Evolutionary conservation across 78 protist genomes (phyloP).

Genomic region (Dictyostelium firmibasis): DNA sequence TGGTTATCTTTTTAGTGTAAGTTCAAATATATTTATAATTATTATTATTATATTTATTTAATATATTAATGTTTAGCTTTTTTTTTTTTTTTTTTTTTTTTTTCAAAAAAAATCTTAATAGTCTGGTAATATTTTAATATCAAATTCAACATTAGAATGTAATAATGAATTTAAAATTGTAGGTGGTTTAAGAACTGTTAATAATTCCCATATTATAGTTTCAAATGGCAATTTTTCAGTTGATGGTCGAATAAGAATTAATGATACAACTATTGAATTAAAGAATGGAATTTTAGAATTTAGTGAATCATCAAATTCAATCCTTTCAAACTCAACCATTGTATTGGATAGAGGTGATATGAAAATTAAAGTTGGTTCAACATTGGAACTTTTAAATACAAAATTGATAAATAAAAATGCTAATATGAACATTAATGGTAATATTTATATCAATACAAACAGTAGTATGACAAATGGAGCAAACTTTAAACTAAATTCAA

Average conservation of each 20-base stretch:
- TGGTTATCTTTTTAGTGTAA: background rate
- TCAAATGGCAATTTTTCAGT: background rate
- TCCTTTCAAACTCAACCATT: background rate
- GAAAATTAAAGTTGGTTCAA: background rate
- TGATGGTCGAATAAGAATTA: background rate
- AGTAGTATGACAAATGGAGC: background rate
- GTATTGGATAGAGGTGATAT: background rate
- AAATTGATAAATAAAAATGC: background rate
- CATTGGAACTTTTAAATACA: background rate
- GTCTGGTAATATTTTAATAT: background rate
- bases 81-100: too few relatives aligned
- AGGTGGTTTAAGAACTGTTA: background rate
- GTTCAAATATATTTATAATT: background rate
- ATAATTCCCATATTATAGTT: background rate
- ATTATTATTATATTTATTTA: background rate
- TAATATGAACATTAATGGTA: background rate
- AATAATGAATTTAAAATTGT: background rate
- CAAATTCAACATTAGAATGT: background rate
- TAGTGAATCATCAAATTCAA: background rate
- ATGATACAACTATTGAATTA: background rate
- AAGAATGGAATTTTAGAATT: background rate
- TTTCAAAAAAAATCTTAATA: background rate
- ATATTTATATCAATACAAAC: background rate
- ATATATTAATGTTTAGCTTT: too few relatives aligned
- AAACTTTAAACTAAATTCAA: background rate